phyloP scores from a whole-genome alignment of 2,329 filamentous ascomycete genomes.

The Claviceps fusiformis region DNA sequence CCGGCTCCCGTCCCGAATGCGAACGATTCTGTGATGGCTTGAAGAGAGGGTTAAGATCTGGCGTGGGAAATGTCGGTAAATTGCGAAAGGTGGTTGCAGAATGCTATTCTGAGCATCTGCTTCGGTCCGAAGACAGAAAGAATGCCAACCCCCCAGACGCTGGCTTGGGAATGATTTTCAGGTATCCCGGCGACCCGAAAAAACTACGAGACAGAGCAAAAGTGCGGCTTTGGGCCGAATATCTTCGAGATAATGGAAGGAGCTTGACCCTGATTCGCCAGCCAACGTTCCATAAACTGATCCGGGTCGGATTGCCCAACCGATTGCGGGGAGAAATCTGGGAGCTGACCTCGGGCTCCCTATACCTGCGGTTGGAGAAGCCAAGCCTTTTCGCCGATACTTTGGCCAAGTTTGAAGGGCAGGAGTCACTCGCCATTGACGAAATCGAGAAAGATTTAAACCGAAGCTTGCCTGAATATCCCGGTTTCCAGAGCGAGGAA shows the following conservation, averaged over 20 bases:
- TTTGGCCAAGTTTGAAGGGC: slow-evolving; percentile 66
- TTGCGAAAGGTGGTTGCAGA: slow-evolving; percentile 67
- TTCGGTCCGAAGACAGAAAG: slow-evolving; percentile 50
- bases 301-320: slow-evolving; percentile 89
- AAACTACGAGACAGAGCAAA: slow-evolving; percentile 92
- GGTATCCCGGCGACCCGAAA: slow-evolving; percentile 86
- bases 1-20: slow-evolving; percentile 75
- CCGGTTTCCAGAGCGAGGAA: slow-evolving; percentile 91
- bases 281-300: slow-evolving; percentile 94
- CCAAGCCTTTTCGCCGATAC: slow-evolving; percentile 77
- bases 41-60: slow-evolving; percentile 76
- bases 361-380: slow-evolving; percentile 76
- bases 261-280: slow-evolving; percentile 88
- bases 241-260: slow-evolving; percentile 85
- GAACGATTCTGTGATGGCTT: slow-evolving; percentile 93
- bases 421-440: slow-evolving; percentile 88
- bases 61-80: slow-evolving; percentile 76
- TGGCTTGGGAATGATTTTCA: slow-evolving; percentile 80
- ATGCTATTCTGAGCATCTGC: slow-evolving; percentile 82
- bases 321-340: slow-evolving; percentile 86
- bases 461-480: slow-evolving; percentile 89
- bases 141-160: slow-evolving; percentile 59
- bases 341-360: slow-evolving; percentile 85
- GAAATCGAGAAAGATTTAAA: slow-evolving; percentile 99
- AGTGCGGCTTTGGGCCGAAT: slow-evolving; percentile 95